Percentiles rank a stretch among this genome's conserved stretches.
phyloP scores from a whole-genome alignment of 768 basidiomycete genomes.

The Serendipita sp. region DNA sequence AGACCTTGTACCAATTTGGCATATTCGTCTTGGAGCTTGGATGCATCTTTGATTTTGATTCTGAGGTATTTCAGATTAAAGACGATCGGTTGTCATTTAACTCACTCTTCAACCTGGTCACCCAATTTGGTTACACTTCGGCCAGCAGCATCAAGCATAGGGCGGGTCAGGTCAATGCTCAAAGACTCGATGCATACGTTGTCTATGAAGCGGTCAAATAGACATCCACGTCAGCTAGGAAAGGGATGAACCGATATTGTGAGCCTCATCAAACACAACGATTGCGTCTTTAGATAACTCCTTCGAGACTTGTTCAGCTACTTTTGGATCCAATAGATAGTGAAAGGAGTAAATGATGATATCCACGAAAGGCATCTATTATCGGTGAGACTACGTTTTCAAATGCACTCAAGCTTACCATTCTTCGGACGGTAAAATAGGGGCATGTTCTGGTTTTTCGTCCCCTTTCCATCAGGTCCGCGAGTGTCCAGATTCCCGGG shows the following conservation, averaged over 20 bases:
- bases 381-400: not conserved
- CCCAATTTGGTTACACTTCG: constrained; percentile 73
- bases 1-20: constrained; percentile 87
- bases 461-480: constrained; percentile 80
- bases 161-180: constrained; percentile 90
- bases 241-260: constrained; percentile 71
- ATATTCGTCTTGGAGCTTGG: constrained; percentile 92
- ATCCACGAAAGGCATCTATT: constrained; percentile 86
- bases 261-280: constrained; percentile 97
- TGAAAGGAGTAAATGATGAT: constrained; percentile 98
- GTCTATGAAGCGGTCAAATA: constrained; percentile 29
- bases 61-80: constrained; percentile 26
- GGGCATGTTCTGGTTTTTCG: constrained; percentile 78
- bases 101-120: constrained; percentile 90
- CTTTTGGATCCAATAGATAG: constrained; percentile 95
- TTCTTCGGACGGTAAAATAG: constrained; percentile 88
- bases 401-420: constrained; percentile 40
- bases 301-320: constrained; percentile 96
- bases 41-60: constrained; percentile 85
- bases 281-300: constrained; percentile 97
- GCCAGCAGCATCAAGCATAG: constrained; percentile 90
- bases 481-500: constrained; percentile 82
- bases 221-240: not conserved
- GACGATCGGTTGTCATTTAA: constrained; percentile 5
- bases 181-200: constrained; percentile 98